Conservation (phyloP, 192 early-diverging fungal genomes). For the Coemansia sp. region DNA sequence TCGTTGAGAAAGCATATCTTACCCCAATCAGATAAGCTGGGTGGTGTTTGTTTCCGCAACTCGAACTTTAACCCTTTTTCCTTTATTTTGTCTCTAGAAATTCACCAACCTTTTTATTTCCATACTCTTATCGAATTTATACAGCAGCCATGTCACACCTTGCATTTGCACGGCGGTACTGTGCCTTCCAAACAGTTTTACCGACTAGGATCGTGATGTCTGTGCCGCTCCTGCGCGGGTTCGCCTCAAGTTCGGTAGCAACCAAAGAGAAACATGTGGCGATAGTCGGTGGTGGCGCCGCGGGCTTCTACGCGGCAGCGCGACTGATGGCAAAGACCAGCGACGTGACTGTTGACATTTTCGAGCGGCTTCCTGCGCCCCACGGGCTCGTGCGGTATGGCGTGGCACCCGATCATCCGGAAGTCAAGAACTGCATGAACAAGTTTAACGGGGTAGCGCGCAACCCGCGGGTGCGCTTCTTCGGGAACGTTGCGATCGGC, state of each 20-base stretch:
- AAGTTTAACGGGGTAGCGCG: conserved; percentile 82
- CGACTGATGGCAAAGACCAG: conserved; percentile 66
- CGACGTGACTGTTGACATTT: conserved; percentile 72
- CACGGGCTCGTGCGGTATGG: conserved; percentile 92
- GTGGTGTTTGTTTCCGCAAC: background rate
- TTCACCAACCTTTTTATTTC: background rate
- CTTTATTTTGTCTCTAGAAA: background rate
- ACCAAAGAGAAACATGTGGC: conserved; percentile 48
- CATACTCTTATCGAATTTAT: background rate
- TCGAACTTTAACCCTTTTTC: background rate
- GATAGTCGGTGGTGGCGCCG: conserved; percentile 78
- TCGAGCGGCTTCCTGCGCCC: conserved; percentile 82
- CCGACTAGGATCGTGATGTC: too few relatives aligned
- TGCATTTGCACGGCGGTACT: background rate
- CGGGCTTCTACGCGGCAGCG: conserved; percentile 91
- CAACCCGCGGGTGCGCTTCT: conserved; percentile 70
- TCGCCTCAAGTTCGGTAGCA: background rate
- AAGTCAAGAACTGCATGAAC: conserved; percentile 83
- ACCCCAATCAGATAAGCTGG: background rate
- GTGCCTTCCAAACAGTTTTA: background rate
- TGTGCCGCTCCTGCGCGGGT: background rate
- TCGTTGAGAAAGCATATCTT: background rate
- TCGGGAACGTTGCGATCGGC: conserved; percentile 81
- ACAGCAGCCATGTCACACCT: background rate
- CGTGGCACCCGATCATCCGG: conserved; percentile 95